phyloP scores from a whole-genome alignment of 2,329 filamentous ascomycete species.

The Colletotrichum cordylinicola region DNA sequence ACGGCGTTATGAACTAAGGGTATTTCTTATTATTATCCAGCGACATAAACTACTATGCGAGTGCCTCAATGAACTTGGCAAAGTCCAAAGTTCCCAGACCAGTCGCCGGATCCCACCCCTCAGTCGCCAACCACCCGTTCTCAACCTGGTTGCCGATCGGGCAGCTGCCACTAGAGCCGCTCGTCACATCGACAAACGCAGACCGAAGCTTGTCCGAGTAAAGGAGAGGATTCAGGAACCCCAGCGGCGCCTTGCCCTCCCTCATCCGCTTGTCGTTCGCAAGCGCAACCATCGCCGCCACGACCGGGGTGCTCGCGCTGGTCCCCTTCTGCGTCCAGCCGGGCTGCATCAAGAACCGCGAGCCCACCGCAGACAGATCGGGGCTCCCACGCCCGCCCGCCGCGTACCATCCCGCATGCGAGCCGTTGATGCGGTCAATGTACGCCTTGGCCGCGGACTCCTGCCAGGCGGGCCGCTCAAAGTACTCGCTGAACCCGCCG shows the following conservation, averaged over 20 bases:
- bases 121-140: neutral
- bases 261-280: constrained; percentile 48
- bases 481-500: constrained; percentile 55
- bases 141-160: neutral
- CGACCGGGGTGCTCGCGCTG: constrained; percentile 44
- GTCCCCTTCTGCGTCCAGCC: constrained; percentile 30
- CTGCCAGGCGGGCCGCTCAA: constrained; percentile 47
- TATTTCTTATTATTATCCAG: accelerated
- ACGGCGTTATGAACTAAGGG: neutral
- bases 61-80: neutral
- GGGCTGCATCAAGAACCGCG: constrained; percentile 50
- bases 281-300: constrained; percentile 46
- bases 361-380: constrained; percentile 52
- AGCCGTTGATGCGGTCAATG: constrained; percentile 42
- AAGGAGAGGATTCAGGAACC: constrained; percentile 50
- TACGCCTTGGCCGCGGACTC: constrained; percentile 40
- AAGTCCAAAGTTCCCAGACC: constrained; percentile 3
- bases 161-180: neutral
- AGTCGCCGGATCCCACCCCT: neutral
- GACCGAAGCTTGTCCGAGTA: constrained; percentile 28
- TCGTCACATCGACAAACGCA: neutral
- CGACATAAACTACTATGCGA: neutral
- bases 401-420: constrained; percentile 51
- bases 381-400: constrained; percentile 49
- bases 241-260: constrained; percentile 38